Evolutionary conservation across 306 rosid genomes (phyloP).

Genomic region (Pachyrhizus erosus): DNA sequence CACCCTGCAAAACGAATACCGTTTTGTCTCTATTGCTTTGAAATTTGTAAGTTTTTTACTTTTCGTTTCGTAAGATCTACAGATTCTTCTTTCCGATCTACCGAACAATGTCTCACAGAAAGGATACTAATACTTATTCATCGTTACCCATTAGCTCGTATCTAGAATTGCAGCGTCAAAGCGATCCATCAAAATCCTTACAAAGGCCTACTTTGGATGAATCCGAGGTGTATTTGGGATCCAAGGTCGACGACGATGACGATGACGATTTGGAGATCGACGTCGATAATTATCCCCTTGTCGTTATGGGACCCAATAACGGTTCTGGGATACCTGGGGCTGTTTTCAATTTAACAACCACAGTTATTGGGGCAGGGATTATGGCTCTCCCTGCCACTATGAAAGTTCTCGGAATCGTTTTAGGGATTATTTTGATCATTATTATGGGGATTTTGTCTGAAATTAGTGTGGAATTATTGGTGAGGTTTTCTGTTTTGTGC

Average conservation of each 20-base stretch:
- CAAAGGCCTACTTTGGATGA: constrained; percentile 47
- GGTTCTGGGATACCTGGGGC: constrained; percentile 86
- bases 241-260: constrained; percentile 49
- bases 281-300: constrained; percentile 68
- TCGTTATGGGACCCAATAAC: constrained; percentile 49
- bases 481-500: constrained; percentile 67
- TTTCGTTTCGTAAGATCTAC: constrained; percentile 37
- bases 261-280: constrained; percentile 68
- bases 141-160: constrained; percentile 62
- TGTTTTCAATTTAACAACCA: constrained; percentile 84
- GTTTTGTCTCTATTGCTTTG: background rate
- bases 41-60: constrained; percentile 39
- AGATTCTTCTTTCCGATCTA: constrained; percentile 21
- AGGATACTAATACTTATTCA: constrained; percentile 52
- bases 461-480: constrained; percentile 76
- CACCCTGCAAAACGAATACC: background rate
- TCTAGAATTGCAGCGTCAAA: constrained; percentile 71
- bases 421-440: constrained; percentile 72
- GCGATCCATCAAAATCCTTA: constrained; percentile 41
- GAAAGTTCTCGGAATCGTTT: constrained; percentile 88
- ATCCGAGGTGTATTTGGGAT: constrained; percentile 47
- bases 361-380: constrained; percentile 93
- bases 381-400: constrained; percentile 98
- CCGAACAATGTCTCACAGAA: constrained; percentile 36
- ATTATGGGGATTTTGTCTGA: constrained; percentile 87